phyloP scores from a whole-genome alignment of 2,329 filamentous ascomycete genomes.

The Alternaria viburni region DNA sequence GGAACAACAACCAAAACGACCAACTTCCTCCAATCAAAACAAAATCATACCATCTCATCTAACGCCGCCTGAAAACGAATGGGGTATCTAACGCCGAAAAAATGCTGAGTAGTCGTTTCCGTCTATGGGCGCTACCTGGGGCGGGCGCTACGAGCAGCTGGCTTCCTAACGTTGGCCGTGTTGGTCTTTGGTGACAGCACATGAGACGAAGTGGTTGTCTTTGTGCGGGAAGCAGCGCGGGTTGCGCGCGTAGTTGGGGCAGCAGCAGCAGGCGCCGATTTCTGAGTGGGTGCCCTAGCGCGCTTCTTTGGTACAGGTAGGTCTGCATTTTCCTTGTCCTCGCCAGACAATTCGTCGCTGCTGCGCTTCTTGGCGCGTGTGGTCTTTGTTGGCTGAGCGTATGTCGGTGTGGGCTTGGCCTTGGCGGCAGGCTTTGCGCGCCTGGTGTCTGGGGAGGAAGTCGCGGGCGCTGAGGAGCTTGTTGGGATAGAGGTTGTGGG shows the following conservation, averaged over 20 bases:
- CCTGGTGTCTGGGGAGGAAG: constrained; percentile 10
- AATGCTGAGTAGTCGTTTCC: constrained; percentile 14
- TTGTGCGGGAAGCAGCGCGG: constrained; percentile 33
- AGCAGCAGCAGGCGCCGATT: constrained; percentile 9
- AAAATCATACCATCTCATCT: background rate
- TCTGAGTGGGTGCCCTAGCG: constrained; percentile 13
- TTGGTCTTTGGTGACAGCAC: constrained; percentile 35
- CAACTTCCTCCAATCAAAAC: background rate
- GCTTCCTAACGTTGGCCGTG: constrained; percentile 23
- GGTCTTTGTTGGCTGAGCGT: constrained; percentile 11
- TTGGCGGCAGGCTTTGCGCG: constrained; percentile 11
- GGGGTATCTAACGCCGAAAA: constrained; percentile 21
- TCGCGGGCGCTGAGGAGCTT: constrained; percentile 1
- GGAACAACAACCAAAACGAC: background rate
- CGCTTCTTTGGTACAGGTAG: constrained; percentile 32
- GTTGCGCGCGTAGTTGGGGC: constrained; percentile 25
- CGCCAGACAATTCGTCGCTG: constrained; percentile 34
- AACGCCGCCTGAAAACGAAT: constrained; percentile 17
- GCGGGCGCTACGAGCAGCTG: constrained; percentile 24
- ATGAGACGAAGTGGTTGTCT: constrained; percentile 14
- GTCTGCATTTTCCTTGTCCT: constrained; percentile 40
- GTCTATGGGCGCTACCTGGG: constrained; percentile 27
- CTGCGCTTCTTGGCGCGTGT: constrained; percentile 33
- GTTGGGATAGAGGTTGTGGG: constrained; percentile 11
- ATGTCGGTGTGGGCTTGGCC: constrained; percentile 14